Conservation (phyloP, 495 filamentous ascomycete genomes). For the Hypomontagnella monticulosa region DNA sequence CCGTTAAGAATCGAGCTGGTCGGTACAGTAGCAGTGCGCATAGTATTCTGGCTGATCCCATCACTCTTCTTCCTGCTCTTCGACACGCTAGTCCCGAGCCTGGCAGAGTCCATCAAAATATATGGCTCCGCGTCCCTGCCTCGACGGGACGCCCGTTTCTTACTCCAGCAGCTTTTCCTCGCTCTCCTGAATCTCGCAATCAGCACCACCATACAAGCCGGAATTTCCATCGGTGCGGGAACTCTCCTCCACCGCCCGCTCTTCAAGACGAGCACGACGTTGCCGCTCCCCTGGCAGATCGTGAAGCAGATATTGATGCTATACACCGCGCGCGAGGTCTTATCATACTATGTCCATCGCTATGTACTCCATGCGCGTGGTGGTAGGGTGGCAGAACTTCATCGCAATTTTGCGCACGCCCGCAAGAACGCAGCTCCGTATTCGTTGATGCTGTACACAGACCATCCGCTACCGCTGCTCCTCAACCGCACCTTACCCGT, state of each 20-base stretch:
- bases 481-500: constrained; percentile 74
- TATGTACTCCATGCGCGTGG: constrained; percentile 67
- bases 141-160: constrained; percentile 55
- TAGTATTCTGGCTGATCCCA: constrained; percentile 77
- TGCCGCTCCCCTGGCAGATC: constrained; percentile 63
- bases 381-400: constrained; percentile 50
- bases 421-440: constrained; percentile 64
- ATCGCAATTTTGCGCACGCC: constrained; percentile 72
- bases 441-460: constrained; percentile 69
- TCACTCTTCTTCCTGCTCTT: constrained; percentile 78
- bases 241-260: constrained; percentile 46
- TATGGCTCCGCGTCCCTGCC: constrained; percentile 73
- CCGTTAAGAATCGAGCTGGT: constrained; percentile 80
- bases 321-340: constrained; percentile 64
- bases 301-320: constrained; percentile 72
- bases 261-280: constrained; percentile 55
- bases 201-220: constrained; percentile 64
- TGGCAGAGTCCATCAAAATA: constrained; percentile 73
- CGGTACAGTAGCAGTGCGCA: constrained; percentile 71
- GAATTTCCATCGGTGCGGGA: constrained; percentile 51
- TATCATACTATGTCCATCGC: constrained; percentile 78
- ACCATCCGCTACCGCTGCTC: constrained; percentile 81
- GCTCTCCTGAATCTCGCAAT: constrained; percentile 74
- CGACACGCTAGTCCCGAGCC: constrained; percentile 73
- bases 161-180: constrained; percentile 58